These are phyloP conservation scores for Mucor indicus DNA, from an alignment of 371 early-diverging fungal genomes.

Conservation along the genomic window DNA sequence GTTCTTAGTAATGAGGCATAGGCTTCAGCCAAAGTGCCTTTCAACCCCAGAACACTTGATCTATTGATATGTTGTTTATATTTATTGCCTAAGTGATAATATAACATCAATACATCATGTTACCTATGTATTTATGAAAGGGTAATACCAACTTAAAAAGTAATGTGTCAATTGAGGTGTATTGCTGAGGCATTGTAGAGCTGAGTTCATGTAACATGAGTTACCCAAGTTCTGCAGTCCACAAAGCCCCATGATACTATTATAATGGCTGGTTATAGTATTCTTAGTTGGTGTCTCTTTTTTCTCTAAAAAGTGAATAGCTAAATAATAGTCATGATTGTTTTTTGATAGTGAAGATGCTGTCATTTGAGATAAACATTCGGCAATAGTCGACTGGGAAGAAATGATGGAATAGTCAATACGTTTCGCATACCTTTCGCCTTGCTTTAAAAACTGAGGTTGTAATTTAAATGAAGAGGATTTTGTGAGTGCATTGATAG, in stretches of 20 bases:
- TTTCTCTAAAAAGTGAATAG: conserved; percentile 1
- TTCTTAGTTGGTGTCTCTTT: background rate
- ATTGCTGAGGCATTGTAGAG: conserved; percentile 89
- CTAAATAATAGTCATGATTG: conserved; percentile 1
- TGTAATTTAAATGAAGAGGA: background rate
- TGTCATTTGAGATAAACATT: background rate
- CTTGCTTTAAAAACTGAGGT: background rate
- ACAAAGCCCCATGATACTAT: conserved; percentile 43
- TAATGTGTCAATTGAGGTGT: conserved; percentile 85
- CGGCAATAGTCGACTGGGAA: background rate
- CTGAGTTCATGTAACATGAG: conserved; percentile 97
- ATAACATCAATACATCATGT: too few species aligned
- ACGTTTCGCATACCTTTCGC: background rate
- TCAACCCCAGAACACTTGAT: conserved; percentile 77
- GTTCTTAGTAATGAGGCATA: conserved; percentile 63
- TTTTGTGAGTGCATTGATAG: background rate
- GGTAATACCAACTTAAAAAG: conserved; percentile 64
- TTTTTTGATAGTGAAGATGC: background rate
- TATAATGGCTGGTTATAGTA: conserved; percentile 3
- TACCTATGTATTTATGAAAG: too few species aligned
- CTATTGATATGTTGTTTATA: conserved; percentile 72
- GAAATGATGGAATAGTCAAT: conserved; percentile 3
- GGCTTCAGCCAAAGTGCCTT: conserved; percentile 71
- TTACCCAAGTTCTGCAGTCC: conserved; percentile 96
- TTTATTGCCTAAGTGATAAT: too few species aligned